Evolutionary conservation across 1,284 basidiomycete genomes (phyloP), one percentile per base, ranked within the genome.

Genomic region (Marasmius oreades): DNA sequence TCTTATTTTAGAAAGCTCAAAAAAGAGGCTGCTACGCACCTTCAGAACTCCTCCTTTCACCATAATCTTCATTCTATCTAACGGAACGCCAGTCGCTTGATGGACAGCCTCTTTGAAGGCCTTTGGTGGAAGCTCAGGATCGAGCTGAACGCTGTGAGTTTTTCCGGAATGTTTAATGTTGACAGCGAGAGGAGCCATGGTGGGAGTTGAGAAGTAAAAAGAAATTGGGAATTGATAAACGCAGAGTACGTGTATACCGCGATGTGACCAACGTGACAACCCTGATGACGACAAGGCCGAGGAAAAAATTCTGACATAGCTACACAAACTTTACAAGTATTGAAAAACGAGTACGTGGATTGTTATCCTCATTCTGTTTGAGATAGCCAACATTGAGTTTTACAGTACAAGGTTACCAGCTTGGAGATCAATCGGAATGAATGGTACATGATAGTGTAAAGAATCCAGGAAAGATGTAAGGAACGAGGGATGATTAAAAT

Each of bases 21-120:
- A n/a, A n/a, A 51, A 36, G 5, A 24, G 18, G 47, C 31, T n/a
- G 14, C 45, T 47, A 61, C 67, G 20, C 54, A 88, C 91, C 82
- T 93, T 95, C 69, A 97, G 81, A 63, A 93, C 81, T n/a, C 92
- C 92, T 50, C 92, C 92, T 70, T 97, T 98, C 69, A 96, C 80
- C 91, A 98, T 95, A 61, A 98, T 90, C 73, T 98, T 99, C 90
- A 97, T 95, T 51, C 95, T 81, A 65, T 95, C 93, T 51, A 83
- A 71, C 11, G 95, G 93, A 3, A 98, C 89, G 10, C 93, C 93
- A 0, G 95, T 98, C 43, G 80, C 75, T 56, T 88, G 80, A 66
- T 92, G 90, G 47, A 98, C 81, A 2, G 84, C 77, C 64, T 93
- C 82, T 71, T 97, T 97, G 81, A 97, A 96, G 2, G 75, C 81